Conservation (phyloP, 345 rosid genomes). For the Raphanus raphanistrum region DNA sequence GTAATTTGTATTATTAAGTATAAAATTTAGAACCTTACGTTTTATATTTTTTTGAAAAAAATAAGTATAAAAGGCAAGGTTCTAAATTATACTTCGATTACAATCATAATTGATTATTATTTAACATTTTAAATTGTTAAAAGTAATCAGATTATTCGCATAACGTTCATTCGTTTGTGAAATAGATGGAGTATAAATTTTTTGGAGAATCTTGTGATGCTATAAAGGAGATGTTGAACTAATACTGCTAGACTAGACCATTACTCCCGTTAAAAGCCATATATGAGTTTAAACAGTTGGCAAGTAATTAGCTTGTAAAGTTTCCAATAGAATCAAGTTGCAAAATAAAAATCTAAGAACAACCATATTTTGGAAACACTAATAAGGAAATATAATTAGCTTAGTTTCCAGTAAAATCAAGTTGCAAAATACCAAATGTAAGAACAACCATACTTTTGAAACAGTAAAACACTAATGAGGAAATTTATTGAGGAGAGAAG, state of each 20-base stretch:
- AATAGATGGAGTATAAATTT: no score
- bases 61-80: not conserved
- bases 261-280: not conserved
- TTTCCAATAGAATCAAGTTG: constrained; percentile 29
- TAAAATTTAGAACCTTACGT: no score
- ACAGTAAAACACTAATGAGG: constrained; percentile 33
- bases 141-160: not conserved
- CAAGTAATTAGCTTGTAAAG: constrained; percentile 11
- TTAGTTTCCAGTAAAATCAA: constrained; percentile 15
- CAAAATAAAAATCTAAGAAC: constrained; percentile 10
- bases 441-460: constrained; percentile 27
- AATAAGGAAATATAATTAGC: constrained; percentile 1
- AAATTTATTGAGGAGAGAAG: constrained; percentile 37
- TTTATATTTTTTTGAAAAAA: no score
- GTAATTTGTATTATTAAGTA: no score
- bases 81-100: not conserved
- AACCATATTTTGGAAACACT: constrained; percentile 33
- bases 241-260: constrained; percentile 3
- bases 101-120: not conserved
- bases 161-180: no score
- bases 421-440: constrained; percentile 23
- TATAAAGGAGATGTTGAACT: not conserved
- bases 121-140: not conserved
- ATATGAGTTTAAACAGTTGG: constrained; percentile 11
- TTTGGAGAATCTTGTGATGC: not conserved